phyloP scores from a whole-genome alignment of 345 rosid genomes.

The Adansonia digitata region DNA sequence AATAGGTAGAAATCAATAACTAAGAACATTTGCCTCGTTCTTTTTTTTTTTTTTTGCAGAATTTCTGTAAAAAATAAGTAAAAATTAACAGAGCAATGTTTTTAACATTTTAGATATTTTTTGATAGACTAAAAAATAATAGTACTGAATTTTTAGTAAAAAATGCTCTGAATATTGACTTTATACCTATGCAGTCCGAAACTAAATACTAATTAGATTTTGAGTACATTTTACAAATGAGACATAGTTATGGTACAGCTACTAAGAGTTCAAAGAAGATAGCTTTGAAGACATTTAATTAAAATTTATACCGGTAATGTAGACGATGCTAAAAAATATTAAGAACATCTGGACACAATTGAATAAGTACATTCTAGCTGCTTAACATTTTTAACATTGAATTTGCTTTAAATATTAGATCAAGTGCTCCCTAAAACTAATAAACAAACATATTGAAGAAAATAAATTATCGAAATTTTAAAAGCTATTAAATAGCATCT shows the following conservation, averaged over 20 bases:
- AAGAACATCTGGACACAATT: background rate
- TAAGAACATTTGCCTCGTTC: background rate
- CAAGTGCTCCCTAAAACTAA: background rate
- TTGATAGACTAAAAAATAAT: background rate
- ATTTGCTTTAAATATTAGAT: background rate
- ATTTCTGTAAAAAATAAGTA: background rate
- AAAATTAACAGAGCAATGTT: background rate
- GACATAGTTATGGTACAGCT: background rate
- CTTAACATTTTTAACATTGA: background rate
- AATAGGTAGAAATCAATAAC: background rate
- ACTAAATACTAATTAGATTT: background rate
- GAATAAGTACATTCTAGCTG: background rate
- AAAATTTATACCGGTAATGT: background rate
- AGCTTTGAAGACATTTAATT: background rate
- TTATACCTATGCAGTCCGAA: background rate
- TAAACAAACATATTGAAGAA: background rate
- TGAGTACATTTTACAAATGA: background rate
- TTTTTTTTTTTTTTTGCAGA: background rate
- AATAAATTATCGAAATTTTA: background rate
- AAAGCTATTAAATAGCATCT: background rate
- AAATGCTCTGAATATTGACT: background rate
- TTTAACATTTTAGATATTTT: background rate
- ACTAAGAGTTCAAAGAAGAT: background rate
- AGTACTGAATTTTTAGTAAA: background rate
- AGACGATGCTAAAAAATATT: background rate